These are phyloP conservation scores for Forsythia suspensa DNA, from an alignment of 257 asterid species.

Conservation along the genomic window DNA sequence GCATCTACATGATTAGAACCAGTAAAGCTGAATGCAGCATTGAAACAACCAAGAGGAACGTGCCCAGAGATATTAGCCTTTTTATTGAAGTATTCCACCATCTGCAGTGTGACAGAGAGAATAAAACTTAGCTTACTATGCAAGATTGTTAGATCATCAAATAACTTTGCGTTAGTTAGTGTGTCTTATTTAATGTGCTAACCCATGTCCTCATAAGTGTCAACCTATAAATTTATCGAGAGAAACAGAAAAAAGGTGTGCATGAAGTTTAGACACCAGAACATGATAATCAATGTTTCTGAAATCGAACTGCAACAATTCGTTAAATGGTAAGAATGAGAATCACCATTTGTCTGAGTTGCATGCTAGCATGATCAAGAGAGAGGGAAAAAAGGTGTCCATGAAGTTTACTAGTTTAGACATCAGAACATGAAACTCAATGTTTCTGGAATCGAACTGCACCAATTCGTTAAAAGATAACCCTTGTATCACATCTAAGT, in stretches of 20 bases:
- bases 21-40: slow-evolving; percentile 71
- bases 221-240: slow-evolving; percentile 6
- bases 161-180: background rate
- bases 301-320: background rate
- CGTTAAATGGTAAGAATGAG: background rate
- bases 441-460: too few species aligned
- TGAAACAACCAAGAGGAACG: slow-evolving; percentile 78
- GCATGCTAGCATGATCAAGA: background rate
- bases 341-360: background rate
- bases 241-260: background rate
- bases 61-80: slow-evolving; percentile 64
- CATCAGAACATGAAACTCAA: too few species aligned
- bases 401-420: too few species aligned
- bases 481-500: background rate
- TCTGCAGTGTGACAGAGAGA: slow-evolving; percentile 42
- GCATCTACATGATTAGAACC: slow-evolving; percentile 66
- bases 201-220: background rate
- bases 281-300: background rate
- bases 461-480: background rate
- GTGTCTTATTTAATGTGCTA: background rate
- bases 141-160: slow-evolving; percentile 4
- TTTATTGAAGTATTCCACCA: slow-evolving; percentile 85
- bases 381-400: background rate
- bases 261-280: background rate
- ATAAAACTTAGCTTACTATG: background rate